Base-by-base conservation (phyloP, 2,329 filamentous ascomycete genomes). In the Cladorrhinum sp. region DNA sequence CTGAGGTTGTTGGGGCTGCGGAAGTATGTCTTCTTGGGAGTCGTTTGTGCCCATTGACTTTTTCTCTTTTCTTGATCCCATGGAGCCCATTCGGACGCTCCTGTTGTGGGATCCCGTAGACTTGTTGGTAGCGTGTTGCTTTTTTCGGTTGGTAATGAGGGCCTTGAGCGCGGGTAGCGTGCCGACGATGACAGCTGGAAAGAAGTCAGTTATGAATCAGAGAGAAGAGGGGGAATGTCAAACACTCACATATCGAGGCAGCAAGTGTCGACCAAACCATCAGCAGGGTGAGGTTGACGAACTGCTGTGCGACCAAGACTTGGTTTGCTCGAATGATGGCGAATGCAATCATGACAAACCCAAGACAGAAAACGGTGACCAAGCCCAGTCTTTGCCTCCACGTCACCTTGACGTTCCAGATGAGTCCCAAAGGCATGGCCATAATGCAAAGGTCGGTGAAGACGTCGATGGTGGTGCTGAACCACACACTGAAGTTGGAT, bases 261-360 rank as follows among this genome's bases (percentile, higher is more conserved):
- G 65, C 66, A 30, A 69, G 61, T 2, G 67, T 68, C 10, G 68
- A 69, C 68, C 68, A 69, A 33, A 68, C 58, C 63, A 69, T 66
- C 21, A 69, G 52, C 58, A 69, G 48, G 4, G 64, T 67, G 59
- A 68, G 55, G 62, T 69, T 64, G 63, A 69, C 68, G 57, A 69
- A 69, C 10, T 61, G 58, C 60, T 67, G 54, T 33, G 61, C 59
- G 5, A 65, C 66, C 42, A 69, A 46, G 46, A 66, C 65, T 62
- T 69, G 68, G 54, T 68, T 69, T 1, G 68, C 70, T n/a, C 70
- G 65, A 61, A 72, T 67, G 64, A 71, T 66, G 61, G 69, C 65
- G 50, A 72, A 72, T 50, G 68, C 65, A 50, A 72, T 69, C 65
- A 71, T 71, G 62, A 72, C 66, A 18, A 71, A 67, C 28, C 68